phyloP scores from a whole-genome alignment of 805 yeast genomes.

The Zygoascus biomembranicola region DNA sequence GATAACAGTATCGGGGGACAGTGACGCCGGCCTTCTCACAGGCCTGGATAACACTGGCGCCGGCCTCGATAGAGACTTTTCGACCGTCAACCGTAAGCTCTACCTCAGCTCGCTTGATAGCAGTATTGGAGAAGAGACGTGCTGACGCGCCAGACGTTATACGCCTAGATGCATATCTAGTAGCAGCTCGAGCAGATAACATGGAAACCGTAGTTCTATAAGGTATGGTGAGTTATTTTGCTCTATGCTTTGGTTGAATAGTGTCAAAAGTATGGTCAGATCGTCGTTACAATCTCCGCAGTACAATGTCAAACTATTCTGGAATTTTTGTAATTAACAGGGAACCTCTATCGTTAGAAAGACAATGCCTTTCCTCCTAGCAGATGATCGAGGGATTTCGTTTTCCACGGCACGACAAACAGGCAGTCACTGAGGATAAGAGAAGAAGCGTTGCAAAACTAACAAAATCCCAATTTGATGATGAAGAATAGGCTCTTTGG shows the following conservation, averaged over 20 bases:
- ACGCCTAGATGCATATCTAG: background rate
- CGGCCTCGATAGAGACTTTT: constrained; percentile 71
- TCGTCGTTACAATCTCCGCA: background rate
- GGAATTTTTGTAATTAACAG: background rate
- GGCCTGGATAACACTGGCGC: constrained; percentile 83
- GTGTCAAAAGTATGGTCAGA: background rate
- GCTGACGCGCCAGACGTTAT: too few relatives aligned
- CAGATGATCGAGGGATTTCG: background rate
- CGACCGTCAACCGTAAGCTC: constrained; percentile 56
- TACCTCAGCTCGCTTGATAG: constrained; percentile 43
- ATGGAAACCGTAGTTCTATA: background rate
- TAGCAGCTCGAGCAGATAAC: background rate
- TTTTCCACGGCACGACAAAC: background rate
- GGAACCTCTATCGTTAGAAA: background rate
- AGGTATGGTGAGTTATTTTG: background rate
- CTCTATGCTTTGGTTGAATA: background rate
- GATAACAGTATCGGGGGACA: constrained; percentile 86
- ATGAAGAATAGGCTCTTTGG: background rate
- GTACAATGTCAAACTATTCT: background rate
- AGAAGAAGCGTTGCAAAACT: background rate
- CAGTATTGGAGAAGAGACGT: constrained; percentile 29
- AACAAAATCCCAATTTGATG: background rate
- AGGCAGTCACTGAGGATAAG: background rate
- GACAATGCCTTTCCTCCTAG: background rate
- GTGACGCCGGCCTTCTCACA: constrained; percentile 86